phyloP scores from a whole-genome alignment of 164 flowering plant genomes.

The Houttuynia cordata region DNA sequence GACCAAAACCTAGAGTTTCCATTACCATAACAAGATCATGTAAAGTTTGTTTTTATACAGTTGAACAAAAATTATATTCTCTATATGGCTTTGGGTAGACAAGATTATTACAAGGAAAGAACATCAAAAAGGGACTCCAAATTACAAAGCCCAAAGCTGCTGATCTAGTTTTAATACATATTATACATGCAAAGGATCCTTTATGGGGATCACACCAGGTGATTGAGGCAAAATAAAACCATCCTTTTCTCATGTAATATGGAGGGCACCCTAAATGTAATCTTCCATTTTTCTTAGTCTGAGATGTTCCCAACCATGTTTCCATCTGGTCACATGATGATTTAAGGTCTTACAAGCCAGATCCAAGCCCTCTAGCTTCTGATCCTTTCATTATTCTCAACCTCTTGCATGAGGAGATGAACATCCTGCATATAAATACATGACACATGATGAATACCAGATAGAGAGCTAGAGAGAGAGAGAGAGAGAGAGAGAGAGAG shows the following conservation, averaged over 20 bases:
- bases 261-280: too few relatives aligned
- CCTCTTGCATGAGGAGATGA: constrained; percentile 65
- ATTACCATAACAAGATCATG: background rate
- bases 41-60: constrained; percentile 12
- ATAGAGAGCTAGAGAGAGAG: constrained; percentile 1
- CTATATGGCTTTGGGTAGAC: constrained; percentile 12
- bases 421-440: constrained; percentile 43
- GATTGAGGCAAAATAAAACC: constrained; percentile 5
- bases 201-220: background rate
- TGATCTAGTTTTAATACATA: constrained; percentile 5
- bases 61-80: constrained; percentile 7
- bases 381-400: constrained; percentile 79
- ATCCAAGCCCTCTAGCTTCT: constrained; percentile 61
- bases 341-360: constrained; percentile 17
- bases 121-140: constrained; percentile 9
- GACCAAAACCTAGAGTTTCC: too few relatives aligned
- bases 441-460: constrained; percentile 1
- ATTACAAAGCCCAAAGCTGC: constrained; percentile 3
- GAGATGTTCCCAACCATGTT: constrained; percentile 1
- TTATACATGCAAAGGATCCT: constrained; percentile 3
- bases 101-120: constrained; percentile 6
- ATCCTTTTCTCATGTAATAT: constrained; percentile 6
- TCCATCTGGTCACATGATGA: constrained; percentile 3
- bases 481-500: constrained; percentile 6
- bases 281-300: too few relatives aligned